These are phyloP conservation scores for Solanum sejunctum DNA, from an alignment of 257 asterid genomes.

Conservation along the genomic window DNA sequence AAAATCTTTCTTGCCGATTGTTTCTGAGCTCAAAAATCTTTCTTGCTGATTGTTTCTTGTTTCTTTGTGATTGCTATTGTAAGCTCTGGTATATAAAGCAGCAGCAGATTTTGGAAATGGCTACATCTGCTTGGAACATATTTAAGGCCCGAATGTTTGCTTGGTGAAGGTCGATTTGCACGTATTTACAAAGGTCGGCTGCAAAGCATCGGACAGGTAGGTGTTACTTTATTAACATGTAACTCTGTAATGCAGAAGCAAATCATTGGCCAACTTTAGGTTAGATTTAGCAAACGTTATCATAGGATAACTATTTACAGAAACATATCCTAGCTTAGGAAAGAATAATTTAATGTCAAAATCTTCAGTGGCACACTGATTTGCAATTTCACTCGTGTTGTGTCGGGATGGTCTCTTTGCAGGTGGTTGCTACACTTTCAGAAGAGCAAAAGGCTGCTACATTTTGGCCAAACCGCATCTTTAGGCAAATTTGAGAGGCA, in stretches of 20 bases:
- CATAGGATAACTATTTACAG: neutral
- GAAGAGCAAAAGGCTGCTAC: no score
- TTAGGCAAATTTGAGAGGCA: no score
- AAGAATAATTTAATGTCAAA: neutral
- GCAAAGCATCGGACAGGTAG: conserved; percentile 75
- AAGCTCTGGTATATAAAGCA: neutral
- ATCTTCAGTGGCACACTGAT: neutral
- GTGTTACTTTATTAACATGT: neutral
- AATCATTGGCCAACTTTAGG: neutral
- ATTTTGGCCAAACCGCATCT: no score
- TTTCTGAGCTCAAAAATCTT: neutral
- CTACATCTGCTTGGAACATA: conserved; percentile 29
- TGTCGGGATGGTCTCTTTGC: conserved; percentile 10
- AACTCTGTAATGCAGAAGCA: neutral
- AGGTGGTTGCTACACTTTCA: conserved; percentile 54
- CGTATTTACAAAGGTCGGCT: conserved; percentile 81
- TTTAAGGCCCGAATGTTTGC: conserved; percentile 41
- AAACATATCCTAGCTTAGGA: neutral
- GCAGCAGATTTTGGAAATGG: conserved; percentile 27
- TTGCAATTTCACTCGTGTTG: neutral
- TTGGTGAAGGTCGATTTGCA: conserved; percentile 98
- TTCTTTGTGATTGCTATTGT: neutral
- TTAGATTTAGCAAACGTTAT: neutral
- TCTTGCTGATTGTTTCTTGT: neutral
- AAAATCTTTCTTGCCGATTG: no score